Base-by-base conservation (phyloP, 352 stramenopile species). In the Pythium inflatum region DNA sequence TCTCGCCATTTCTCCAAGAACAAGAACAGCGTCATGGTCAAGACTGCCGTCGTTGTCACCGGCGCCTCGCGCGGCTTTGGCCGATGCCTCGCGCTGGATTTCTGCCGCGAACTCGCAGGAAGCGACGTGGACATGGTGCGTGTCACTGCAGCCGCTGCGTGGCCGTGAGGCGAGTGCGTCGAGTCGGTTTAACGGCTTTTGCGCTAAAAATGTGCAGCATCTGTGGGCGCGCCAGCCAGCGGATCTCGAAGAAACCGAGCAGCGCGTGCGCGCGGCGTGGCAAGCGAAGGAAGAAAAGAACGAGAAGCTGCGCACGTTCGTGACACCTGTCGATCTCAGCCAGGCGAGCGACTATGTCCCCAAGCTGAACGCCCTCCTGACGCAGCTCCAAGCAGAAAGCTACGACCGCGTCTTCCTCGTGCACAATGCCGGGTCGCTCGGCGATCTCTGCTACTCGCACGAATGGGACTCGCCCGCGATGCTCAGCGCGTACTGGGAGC, bases 41-140 rank as follows among this genome's bases (percentile, higher is more conserved):
- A 64, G 38, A 67, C 65, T 48, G 77, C 75, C 6, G 79, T 95
- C 22, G 57, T 97, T 41, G 68, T 97, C 25, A 96, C 90, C 0
- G 90, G 90, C 27, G 89, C 89, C n/a, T 94, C 84, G 60, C 77
- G 86, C n/a, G 84, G 89, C 74, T 96, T 94, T 69, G 90, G 90
- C 4, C 80, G 83, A 20, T 85, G 75, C 66, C 74, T 97, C 24
- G 78, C 86, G 20, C 66, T 93, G 18, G 83, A 91, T 62, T 93
- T 94, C 62, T 78, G 75, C 56, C 72, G 75, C 25, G 55, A 81
- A 43, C 60, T 82, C n/a, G 48, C 63, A 11, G 24, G 34, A 0
- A 59, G 75, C n/a, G 58, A 78, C 59, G 36, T 92, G 48, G 80
- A 92, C 31, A 60, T 92, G 70, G 85, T 93, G 64, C 36, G 66